A percentile compares a stretch with the other conserved stretches of the same genome.
These are phyloP conservation scores for Chrysosporium keratinophilum DNA, from an alignment of 2,329 filamentous ascomycete species.

Conservation along the genomic window DNA sequence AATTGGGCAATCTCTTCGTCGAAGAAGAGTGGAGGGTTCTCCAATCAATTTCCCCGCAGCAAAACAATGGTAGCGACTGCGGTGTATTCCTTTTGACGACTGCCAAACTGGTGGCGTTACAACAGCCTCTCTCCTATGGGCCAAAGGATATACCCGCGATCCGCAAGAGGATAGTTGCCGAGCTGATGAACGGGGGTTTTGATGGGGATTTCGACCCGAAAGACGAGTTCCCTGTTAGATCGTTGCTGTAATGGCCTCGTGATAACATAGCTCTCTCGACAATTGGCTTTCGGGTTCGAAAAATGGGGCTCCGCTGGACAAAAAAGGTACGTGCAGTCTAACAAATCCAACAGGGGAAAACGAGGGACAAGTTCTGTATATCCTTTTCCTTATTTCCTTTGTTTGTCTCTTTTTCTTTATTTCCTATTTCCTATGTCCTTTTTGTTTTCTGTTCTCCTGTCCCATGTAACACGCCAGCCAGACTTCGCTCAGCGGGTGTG, in stretches of 20 bases:
- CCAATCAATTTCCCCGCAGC: conserved; percentile 33
- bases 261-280: conserved; percentile 3
- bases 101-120: conserved; percentile 39
- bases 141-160: conserved; percentile 33
- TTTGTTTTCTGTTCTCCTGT: conserved; percentile 2
- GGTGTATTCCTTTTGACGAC: conserved; percentile 43
- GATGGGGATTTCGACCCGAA: conserved; percentile 31
- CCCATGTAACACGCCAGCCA: conserved; percentile 7
- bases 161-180: conserved; percentile 39
- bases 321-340: conserved; percentile 9
- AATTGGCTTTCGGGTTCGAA: background rate
- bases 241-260: conserved; percentile 15
- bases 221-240: conserved; percentile 13
- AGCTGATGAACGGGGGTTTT: conserved; percentile 38
- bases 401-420: background rate
- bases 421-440: no score
- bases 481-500: conserved; percentile 2
- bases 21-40: conserved; percentile 38
- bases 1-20: conserved; percentile 33
- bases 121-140: conserved; percentile 34
- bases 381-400: background rate
- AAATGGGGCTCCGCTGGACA: background rate
- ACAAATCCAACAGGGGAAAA: background rate
- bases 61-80: conserved; percentile 41
- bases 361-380: conserved; percentile 7